These are phyloP conservation scores for Tilletia walkeri DNA, from an alignment of 1,284 basidiomycete genomes.

Conservation along the genomic window DNA sequence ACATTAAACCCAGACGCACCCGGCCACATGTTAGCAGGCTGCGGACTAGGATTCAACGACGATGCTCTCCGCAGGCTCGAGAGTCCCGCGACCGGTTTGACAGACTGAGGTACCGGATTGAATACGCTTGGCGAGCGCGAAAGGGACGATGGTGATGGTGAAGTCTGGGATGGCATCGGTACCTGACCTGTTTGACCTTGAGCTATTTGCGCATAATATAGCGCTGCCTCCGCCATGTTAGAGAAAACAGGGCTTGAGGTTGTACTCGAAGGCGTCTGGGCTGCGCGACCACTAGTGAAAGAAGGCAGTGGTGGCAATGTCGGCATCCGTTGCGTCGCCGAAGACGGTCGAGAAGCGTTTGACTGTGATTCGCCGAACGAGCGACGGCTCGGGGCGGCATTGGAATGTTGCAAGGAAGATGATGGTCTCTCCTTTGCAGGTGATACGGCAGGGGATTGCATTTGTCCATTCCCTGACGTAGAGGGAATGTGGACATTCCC, in stretches of 20 bases:
- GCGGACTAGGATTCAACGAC: neutral
- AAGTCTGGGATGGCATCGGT: neutral
- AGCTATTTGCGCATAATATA: neutral
- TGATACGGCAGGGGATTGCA: neutral
- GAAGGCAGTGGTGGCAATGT: constrained; percentile 1
- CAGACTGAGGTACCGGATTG: constrained; percentile 32
- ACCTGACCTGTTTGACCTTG: constrained; percentile 9
- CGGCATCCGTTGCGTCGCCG: constrained; percentile 2
- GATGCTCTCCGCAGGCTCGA: constrained; percentile 34
- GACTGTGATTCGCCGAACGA: neutral
- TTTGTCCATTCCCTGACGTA: neutral
- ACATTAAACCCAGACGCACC: neutral
- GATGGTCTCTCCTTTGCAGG: neutral
- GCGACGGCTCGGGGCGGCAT: neutral
- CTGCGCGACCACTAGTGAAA: neutral
- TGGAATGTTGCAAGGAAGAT: too few species aligned
- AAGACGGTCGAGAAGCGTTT: neutral
- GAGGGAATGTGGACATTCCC: neutral
- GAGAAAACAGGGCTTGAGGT: neutral
- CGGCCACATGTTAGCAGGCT: neutral
- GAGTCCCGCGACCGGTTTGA: constrained; percentile 37
- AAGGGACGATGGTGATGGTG: constrained; percentile 1
- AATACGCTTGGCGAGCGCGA: constrained; percentile 42
- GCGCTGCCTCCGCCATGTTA: too few species aligned
- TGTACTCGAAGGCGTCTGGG: neutral